Percentiles rank a stretch among this genome's conserved stretches.
These are phyloP conservation scores for Marchantia paleacea DNA, from an alignment of 225 moss, liverwort and hornwort genomes.

Conservation along the genomic window DNA sequence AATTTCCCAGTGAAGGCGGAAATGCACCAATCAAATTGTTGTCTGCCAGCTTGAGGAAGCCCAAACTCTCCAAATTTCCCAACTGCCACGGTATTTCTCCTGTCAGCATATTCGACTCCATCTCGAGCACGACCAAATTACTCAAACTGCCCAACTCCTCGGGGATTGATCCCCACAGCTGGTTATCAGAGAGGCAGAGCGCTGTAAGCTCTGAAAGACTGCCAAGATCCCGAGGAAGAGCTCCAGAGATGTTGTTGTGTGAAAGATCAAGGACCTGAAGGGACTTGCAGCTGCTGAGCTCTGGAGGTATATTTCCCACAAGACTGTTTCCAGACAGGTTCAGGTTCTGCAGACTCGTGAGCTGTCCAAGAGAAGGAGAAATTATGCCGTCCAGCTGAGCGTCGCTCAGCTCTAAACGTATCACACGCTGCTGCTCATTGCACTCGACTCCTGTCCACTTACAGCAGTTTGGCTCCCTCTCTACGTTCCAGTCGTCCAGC, in stretches of 20 bases:
- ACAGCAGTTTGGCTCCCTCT: slow-evolving; percentile 15
- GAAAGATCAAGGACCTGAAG: slow-evolving; percentile 20
- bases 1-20: slow-evolving; percentile 20
- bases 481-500: slow-evolving; percentile 13
- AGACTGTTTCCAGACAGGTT: slow-evolving; percentile 23
- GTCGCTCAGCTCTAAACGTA: slow-evolving; percentile 10
- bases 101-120: slow-evolving; percentile 30
- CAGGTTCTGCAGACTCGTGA: slow-evolving; percentile 16
- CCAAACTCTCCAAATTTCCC: slow-evolving; percentile 13
- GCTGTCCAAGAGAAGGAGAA: slow-evolving; percentile 10
- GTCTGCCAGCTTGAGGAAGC: not conserved
- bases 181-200: slow-evolving; percentile 24
- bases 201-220: slow-evolving; percentile 6
- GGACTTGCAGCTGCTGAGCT: slow-evolving; percentile 16
- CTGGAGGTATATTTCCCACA: slow-evolving; percentile 29
- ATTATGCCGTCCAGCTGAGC: slow-evolving; percentile 25
- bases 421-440: slow-evolving; percentile 24
- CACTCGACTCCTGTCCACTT: slow-evolving; percentile 29
- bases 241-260: slow-evolving; percentile 24
- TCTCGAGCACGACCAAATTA: slow-evolving; percentile 13
- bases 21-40: not conserved
- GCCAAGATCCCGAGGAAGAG: slow-evolving; percentile 21
- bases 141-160: slow-evolving; percentile 17
- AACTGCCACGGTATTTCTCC: slow-evolving; percentile 39
- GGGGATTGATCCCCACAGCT: slow-evolving; percentile 33